These are phyloP conservation scores for Rutstroemia sp. DNA, from an alignment of 2,329 filamentous ascomycete genomes.

Conservation along the genomic window DNA sequence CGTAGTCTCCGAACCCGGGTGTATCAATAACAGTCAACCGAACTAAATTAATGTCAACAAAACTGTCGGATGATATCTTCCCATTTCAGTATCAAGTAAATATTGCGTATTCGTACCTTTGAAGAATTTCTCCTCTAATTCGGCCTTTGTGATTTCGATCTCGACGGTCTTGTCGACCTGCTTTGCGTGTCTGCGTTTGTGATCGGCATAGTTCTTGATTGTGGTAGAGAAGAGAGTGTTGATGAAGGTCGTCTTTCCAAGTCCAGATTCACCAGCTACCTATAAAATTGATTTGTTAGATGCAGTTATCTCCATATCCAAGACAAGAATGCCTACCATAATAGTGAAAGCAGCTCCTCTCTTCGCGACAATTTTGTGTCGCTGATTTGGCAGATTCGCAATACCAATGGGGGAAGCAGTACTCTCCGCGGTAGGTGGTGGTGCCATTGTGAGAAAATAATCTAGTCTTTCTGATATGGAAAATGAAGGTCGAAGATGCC, in stretches of 20 bases:
- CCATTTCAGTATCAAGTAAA: neutral
- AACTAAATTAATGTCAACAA: conserved; percentile 47
- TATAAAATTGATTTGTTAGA: conserved; percentile 32
- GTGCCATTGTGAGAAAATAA: conserved; percentile 41
- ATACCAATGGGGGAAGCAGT: conserved; percentile 61
- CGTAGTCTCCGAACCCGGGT: conserved; percentile 97
- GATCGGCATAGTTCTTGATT: conserved; percentile 99
- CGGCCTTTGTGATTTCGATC: conserved; percentile 99
- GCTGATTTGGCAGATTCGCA: conserved; percentile 67
- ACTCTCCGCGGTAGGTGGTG: conserved; percentile 48
- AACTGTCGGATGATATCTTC: neutral
- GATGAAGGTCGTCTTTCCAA: conserved; percentile 99
- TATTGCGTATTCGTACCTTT: conserved; percentile 59
- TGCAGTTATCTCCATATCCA: neutral
- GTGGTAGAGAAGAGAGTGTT: conserved; percentile 99
- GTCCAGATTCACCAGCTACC: conserved; percentile 96
- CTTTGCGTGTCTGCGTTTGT: conserved; percentile 98
- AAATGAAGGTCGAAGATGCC: neutral
- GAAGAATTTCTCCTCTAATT: conserved; percentile 99
- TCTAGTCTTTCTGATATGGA: neutral
- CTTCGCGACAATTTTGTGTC: conserved; percentile 68
- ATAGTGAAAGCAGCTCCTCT: conserved; percentile 98
- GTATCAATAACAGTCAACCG: conserved; percentile 98
- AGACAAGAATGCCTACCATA: conserved; percentile 57
- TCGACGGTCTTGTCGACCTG: conserved; percentile 99